phyloP scores from a whole-genome alignment of 1,284 basidiomycete genomes.

The Crepidotus sp. region DNA sequence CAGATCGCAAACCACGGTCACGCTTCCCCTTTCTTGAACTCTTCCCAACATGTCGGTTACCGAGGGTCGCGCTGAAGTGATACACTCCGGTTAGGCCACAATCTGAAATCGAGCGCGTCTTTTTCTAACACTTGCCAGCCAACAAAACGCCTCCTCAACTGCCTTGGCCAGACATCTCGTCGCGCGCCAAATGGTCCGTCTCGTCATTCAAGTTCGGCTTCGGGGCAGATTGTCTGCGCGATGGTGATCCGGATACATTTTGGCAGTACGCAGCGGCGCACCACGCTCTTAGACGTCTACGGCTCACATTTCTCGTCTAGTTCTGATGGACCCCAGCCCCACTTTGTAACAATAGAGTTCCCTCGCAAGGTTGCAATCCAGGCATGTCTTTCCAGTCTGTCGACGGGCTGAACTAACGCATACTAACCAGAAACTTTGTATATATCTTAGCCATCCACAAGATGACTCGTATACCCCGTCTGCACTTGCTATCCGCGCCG shows the following conservation, averaged over 20 bases:
- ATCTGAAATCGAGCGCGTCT: not conserved
- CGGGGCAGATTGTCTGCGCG: slow-evolving; percentile 85
- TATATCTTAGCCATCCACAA: slow-evolving; percentile 77
- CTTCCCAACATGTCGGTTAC: not conserved
- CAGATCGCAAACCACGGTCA: too few species aligned
- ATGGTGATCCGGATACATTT: slow-evolving; percentile 86
- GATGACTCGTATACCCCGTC: slow-evolving; percentile 98
- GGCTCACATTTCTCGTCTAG: slow-evolving; percentile 34
- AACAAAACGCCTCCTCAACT: slow-evolving; percentile 40
- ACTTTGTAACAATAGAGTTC: slow-evolving; percentile 92
- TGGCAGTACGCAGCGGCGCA: slow-evolving; percentile 85
- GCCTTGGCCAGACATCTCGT: slow-evolving; percentile 73
- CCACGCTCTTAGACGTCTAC: not conserved
- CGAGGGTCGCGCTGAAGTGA: slow-evolving; percentile 16
- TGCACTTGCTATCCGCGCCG: slow-evolving; percentile 82
- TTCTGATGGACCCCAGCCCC: slow-evolving; percentile 95
- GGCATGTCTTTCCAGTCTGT: slow-evolving; percentile 34
- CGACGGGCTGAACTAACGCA: not conserved
- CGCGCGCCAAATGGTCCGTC: slow-evolving; percentile 90
- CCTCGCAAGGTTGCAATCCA: slow-evolving; percentile 85
- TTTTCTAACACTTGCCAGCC: slow-evolving; percentile 12
- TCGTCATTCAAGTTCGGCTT: slow-evolving; percentile 97
- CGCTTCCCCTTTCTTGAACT: not conserved
- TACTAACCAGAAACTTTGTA: slow-evolving; percentile 74
- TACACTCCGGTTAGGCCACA: slow-evolving; percentile 14